Percentiles rank a stretch among this genome's conserved stretches.
These are phyloP conservation scores for Comarum palustre DNA, from an alignment of 306 rosid genomes.

Conservation along the genomic window DNA sequence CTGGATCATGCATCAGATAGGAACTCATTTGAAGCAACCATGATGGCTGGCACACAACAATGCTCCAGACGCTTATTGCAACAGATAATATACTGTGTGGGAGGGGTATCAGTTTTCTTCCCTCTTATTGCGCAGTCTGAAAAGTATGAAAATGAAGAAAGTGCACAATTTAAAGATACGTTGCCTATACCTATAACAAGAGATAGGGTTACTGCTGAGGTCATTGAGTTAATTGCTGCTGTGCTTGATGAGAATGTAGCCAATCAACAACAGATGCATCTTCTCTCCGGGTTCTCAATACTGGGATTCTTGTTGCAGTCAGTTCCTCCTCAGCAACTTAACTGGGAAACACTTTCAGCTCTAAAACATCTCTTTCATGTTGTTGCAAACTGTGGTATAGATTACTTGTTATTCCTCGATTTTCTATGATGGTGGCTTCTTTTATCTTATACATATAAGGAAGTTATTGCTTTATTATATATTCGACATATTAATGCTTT, in stretches of 20 bases:
- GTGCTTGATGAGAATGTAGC: conserved; percentile 86
- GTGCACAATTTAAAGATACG: conserved; percentile 39
- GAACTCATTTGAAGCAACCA: conserved; percentile 77
- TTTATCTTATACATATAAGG: background rate
- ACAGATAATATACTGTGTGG: conserved; percentile 92
- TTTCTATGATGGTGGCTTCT: background rate
- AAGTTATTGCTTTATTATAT: conserved; percentile 21
- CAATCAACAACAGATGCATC: conserved; percentile 97
- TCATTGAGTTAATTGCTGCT: conserved; percentile 84
- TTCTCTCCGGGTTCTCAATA: conserved; percentile 90
- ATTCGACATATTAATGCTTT: conserved; percentile 17
- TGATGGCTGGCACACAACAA: conserved; percentile 79
- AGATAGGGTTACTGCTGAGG: conserved; percentile 70
- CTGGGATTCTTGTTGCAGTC: conserved; percentile 93
- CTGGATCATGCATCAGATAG: conserved; percentile 56
- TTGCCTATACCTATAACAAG: conserved; percentile 37
- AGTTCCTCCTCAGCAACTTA: conserved; percentile 74
- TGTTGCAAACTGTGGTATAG: conserved; percentile 68
- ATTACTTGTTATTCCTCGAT: conserved; percentile 1
- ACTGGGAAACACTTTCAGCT: conserved; percentile 81
- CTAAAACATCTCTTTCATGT: conserved; percentile 76
- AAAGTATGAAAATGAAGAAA: conserved; percentile 55
- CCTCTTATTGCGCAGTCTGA: conserved; percentile 78
- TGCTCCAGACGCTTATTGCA: conserved; percentile 91
- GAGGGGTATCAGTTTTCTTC: conserved; percentile 92